These are phyloP conservation scores for Tolypocladium album DNA, from an alignment of 2,329 filamentous ascomycete species.

Conservation along the genomic window DNA sequence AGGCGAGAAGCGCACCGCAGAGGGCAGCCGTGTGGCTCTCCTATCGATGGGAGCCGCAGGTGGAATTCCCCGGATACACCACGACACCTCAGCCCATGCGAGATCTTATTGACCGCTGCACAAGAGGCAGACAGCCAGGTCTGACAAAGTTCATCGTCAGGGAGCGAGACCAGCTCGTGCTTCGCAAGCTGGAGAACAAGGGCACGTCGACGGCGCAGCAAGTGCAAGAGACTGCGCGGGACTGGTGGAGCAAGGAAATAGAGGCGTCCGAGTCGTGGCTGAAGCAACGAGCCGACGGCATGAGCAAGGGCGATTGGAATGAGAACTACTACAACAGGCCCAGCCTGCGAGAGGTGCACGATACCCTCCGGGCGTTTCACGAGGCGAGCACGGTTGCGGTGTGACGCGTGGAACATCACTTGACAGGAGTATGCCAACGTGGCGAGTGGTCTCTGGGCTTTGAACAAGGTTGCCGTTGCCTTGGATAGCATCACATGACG, in stretches of 20 bases:
- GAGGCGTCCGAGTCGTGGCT: conserved; percentile 36
- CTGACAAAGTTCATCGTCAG: conserved; percentile 35
- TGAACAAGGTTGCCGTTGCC: background rate
- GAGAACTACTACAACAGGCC: conserved; percentile 41
- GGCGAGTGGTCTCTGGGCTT: background rate
- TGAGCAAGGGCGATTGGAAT: conserved; percentile 32
- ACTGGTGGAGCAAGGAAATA: conserved; percentile 40
- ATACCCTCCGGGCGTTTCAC: conserved; percentile 16
- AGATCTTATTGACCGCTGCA: conserved; percentile 40
- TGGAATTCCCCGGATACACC: conserved; percentile 44
- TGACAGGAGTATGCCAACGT: background rate
- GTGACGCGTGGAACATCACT: background rate
- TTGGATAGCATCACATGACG: background rate
- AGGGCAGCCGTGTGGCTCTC: conserved; percentile 47
- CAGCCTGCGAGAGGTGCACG: conserved; percentile 30
- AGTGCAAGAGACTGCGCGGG: conserved; percentile 25
- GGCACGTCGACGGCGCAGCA: conserved; percentile 22
- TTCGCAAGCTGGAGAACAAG: conserved; percentile 22
- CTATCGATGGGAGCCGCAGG: conserved; percentile 42
- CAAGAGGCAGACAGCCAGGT: conserved; percentile 32
- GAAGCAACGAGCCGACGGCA: conserved; percentile 23
- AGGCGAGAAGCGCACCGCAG: conserved; percentile 47
- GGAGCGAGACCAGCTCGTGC: conserved; percentile 32
- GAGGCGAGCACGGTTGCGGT: background rate
- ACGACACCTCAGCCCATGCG: conserved; percentile 34